These are phyloP conservation scores for Backusella luteola DNA, from an alignment of 192 early-diverging fungal genomes.

Conservation along the genomic window DNA sequence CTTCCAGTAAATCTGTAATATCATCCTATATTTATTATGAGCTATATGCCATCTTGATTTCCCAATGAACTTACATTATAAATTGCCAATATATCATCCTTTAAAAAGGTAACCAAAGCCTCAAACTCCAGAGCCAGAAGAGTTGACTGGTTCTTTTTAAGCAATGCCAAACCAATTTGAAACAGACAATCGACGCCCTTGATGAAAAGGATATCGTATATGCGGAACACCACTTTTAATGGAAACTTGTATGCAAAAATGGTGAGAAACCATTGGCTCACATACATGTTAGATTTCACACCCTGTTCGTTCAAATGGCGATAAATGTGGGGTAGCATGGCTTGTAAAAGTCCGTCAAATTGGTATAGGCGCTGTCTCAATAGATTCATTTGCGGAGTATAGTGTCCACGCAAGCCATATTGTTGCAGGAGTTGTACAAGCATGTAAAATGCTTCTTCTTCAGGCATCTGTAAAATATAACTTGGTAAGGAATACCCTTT, in stretches of 20 bases:
- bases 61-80: conserved; percentile 1
- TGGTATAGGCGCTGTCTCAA: conserved; percentile 85
- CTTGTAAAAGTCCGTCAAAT: conserved; percentile 84
- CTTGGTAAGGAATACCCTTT: neutral
- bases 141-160: conserved; percentile 13
- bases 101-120: neutral
- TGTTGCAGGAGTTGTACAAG: conserved; percentile 85
- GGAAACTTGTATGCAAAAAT: conserved; percentile 98
- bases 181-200: conserved; percentile 90
- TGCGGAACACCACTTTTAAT: conserved; percentile 79
- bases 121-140: conserved; percentile 9
- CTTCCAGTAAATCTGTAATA: conserved; percentile 69
- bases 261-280: conserved; percentile 99
- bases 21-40: conserved; percentile 43
- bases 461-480: conserved; percentile 74
- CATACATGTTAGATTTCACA: conserved; percentile 89
- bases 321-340: conserved; percentile 73
- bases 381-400: conserved; percentile 84
- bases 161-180: conserved; percentile 57
- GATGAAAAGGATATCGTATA: conserved; percentile 90
- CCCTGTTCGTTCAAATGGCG: conserved; percentile 82
- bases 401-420: conserved; percentile 86
- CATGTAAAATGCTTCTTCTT: conserved; percentile 94
- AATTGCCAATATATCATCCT: conserved; percentile 11
- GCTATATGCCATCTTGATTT: neutral